These are phyloP conservation scores for Besnoitia besnoiti DNA, from an alignment of 169 alveolate species.

Conservation along the genomic window DNA sequence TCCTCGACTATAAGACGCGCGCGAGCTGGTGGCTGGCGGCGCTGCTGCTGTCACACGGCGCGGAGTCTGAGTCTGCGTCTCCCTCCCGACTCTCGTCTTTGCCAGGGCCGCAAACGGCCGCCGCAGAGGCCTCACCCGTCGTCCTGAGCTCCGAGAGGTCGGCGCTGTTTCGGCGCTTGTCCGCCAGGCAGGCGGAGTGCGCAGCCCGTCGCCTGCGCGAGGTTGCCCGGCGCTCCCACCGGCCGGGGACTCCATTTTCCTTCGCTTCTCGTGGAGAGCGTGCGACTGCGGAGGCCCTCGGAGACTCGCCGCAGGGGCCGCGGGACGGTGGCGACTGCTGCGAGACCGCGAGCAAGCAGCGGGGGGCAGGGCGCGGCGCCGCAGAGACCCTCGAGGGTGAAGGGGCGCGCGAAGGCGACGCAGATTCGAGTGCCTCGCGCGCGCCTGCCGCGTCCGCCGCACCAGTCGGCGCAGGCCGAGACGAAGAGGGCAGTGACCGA, in stretches of 20 bases:
- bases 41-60: not conserved
- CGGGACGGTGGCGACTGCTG: too few species aligned
- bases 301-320: too few species aligned
- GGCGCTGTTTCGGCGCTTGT: not conserved
- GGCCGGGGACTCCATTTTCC: not conserved
- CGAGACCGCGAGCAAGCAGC: too few species aligned
- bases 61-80: not conserved
- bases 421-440: too few species aligned
- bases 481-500: too few species aligned
- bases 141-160: not conserved
- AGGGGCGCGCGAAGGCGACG: too few species aligned
- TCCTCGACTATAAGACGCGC: not conserved
- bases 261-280: too few species aligned
- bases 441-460: too few species aligned
- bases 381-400: too few species aligned
- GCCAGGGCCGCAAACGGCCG: not conserved
- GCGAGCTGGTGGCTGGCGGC: constrained; percentile 29
- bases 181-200: not conserved
- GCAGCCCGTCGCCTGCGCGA: not conserved
- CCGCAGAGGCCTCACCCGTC: not conserved
- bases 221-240: not conserved
- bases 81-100: not conserved
- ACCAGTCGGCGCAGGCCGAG: too few species aligned
- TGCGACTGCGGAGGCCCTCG: too few species aligned
- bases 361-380: too few species aligned